These are phyloP conservation scores for Castanea sativa DNA, from an alignment of 306 rosid species.

Conservation along the genomic window DNA sequence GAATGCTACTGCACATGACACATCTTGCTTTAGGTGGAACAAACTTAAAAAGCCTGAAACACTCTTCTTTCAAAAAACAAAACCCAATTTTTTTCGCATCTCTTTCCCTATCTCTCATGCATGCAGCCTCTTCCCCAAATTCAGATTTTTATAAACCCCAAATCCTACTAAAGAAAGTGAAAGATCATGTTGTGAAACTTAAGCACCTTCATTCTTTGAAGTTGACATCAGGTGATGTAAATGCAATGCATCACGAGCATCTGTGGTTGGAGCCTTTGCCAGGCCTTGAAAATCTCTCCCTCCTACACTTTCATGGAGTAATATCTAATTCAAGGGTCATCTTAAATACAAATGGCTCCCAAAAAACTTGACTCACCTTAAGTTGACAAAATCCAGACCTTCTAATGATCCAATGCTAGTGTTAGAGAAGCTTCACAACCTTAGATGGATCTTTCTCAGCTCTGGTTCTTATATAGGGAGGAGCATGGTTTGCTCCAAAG, in stretches of 20 bases:
- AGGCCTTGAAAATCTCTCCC: not conserved
- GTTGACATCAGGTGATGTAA: not conserved
- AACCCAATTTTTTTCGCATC: too few relatives aligned
- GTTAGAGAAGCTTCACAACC: not conserved
- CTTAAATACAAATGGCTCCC: not conserved
- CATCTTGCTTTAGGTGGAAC: too few relatives aligned
- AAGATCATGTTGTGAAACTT: not conserved
- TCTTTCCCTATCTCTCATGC: too few relatives aligned
- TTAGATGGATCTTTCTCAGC: not conserved
- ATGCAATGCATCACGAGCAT: too few relatives aligned
- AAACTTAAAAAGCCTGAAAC: too few relatives aligned
- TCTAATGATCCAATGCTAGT: not conserved
- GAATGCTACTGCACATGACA: too few relatives aligned
- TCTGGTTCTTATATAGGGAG: not conserved
- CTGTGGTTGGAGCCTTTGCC: not conserved
- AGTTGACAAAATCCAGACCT: not conserved
- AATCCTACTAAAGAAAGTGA: not conserved
- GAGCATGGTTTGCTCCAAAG: not conserved
- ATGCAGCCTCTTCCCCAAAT: too few relatives aligned
- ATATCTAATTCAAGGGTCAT: not conserved
- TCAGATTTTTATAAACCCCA: too few relatives aligned
- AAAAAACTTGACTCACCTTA: slow-evolving; percentile 5
- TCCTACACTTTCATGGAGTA: not conserved
- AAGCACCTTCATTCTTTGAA: slow-evolving; percentile 1
- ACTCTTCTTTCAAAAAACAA: too few relatives aligned